phyloP scores from a whole-genome alignment of 2,329 filamentous ascomycete genomes.

The Aureobasidium namibiae region DNA sequence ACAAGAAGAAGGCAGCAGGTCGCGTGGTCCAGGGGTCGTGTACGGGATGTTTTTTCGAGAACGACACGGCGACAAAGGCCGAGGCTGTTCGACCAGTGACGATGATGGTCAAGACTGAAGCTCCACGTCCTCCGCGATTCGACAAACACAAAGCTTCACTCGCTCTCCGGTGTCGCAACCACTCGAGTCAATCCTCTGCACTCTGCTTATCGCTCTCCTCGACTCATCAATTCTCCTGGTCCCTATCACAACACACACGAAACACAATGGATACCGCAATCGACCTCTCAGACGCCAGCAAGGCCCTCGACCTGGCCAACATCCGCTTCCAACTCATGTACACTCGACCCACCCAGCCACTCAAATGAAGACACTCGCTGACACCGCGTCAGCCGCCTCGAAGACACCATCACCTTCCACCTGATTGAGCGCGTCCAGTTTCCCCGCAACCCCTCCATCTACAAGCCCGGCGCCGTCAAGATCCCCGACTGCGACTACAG shows the following conservation, averaged over 20 bases:
- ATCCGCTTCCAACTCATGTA: constrained; percentile 63
- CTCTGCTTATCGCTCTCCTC: too few relatives aligned
- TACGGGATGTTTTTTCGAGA: not conserved
- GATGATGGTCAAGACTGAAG: not conserved
- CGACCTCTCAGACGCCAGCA: constrained; percentile 61
- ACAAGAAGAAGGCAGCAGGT: not conserved
- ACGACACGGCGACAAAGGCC: constrained; percentile 6
- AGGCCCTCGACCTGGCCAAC: constrained; percentile 80
- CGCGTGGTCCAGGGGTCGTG: not conserved
- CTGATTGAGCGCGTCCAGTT: constrained; percentile 98
- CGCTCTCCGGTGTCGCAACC: not conserved
- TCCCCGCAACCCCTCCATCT: constrained; percentile 82
- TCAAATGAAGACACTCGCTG: constrained; percentile 71
- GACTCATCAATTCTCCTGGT: too few relatives aligned
- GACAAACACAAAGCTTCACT: not conserved
- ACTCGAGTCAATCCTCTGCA: not conserved
- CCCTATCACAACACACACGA: not conserved
- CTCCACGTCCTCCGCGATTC: not conserved
- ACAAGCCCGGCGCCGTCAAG: constrained; percentile 67
- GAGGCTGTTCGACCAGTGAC: constrained; percentile 8
- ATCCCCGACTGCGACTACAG: constrained; percentile 67
- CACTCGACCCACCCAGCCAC: constrained; percentile 66
- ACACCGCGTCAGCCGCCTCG: constrained; percentile 62
- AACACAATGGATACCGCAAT: constrained; percentile 75
- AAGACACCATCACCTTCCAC: constrained; percentile 96